These are phyloP conservation scores for Coccomyxa subellipsoidea DNA, from an alignment of 163 green algal genomes.

Conservation along the genomic window DNA sequence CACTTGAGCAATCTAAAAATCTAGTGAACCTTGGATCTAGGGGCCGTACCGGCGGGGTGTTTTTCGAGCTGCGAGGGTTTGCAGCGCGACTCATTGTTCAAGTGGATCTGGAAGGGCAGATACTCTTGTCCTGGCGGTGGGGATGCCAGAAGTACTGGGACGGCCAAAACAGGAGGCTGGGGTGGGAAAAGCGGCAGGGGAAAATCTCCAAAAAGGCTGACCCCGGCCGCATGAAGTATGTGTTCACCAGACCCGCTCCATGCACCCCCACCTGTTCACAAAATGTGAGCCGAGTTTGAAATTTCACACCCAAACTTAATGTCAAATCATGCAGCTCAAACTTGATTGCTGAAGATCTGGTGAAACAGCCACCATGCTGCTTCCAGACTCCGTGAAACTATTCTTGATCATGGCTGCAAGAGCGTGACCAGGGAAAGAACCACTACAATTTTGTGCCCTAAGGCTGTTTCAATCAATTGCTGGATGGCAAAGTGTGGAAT, in stretches of 20 bases:
- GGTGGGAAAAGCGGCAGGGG: constrained; percentile 13
- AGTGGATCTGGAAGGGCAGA: constrained; percentile 5
- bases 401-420: too few species aligned
- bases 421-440: too few species aligned
- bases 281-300: neutral
- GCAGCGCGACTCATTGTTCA: neutral
- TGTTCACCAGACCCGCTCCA: constrained; percentile 23
- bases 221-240: constrained; percentile 24
- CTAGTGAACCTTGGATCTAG: too few species aligned
- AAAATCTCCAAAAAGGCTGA: constrained; percentile 24
- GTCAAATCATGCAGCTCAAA: too few species aligned
- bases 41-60: neutral
- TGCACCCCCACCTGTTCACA: constrained; percentile 24
- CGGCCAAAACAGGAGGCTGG: neutral
- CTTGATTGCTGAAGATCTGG: too few species aligned
- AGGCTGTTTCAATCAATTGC: too few species aligned
- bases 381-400: too few species aligned
- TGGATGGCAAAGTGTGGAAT: too few species aligned
- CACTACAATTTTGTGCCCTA: too few species aligned
- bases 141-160: constrained; percentile 2
- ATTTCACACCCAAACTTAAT: too few species aligned
- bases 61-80: neutral
- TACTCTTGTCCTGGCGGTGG: neutral
- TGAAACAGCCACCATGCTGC: too few species aligned
- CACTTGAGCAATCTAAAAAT: too few species aligned